Evolutionary conservation across 305 asterid genomes (phyloP).

Genomic region (Petunia hybrid): DNA sequence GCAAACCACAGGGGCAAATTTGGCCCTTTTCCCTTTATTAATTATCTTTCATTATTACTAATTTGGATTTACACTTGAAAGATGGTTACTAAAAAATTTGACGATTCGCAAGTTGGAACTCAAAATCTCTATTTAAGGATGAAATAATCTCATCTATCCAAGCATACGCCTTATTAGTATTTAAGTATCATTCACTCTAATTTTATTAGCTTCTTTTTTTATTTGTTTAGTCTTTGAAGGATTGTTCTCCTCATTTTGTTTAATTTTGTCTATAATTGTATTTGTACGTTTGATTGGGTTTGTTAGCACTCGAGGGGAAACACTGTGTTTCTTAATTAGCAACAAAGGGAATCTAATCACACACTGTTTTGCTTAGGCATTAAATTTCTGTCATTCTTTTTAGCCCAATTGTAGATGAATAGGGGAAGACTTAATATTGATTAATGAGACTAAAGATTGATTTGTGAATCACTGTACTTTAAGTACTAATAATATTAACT

Average conservation of each 20-base stretch:
- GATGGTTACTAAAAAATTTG: no score
- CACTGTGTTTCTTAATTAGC: background rate
- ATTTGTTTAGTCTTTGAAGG: background rate
- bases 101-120: no score
- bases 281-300: background rate
- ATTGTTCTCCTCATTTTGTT: background rate
- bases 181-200: background rate
- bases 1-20: no score
- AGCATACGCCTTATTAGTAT: no score
- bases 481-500: background rate
- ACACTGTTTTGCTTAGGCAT: conserved; percentile 6
- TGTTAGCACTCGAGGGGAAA: background rate
- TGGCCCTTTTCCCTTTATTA: no score
- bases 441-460: background rate
- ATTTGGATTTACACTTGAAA: no score
- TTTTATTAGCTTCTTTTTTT: background rate
- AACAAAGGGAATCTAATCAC: conserved; percentile 19
- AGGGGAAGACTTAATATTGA: background rate
- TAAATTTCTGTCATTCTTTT: background rate
- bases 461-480: background rate
- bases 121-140: no score
- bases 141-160: no score
- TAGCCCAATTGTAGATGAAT: background rate
- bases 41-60: no score
- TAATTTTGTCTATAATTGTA: background rate